phyloP scores from a whole-genome alignment of 2,329 filamentous ascomycete species.

The Cladobotryum protrusum region DNA sequence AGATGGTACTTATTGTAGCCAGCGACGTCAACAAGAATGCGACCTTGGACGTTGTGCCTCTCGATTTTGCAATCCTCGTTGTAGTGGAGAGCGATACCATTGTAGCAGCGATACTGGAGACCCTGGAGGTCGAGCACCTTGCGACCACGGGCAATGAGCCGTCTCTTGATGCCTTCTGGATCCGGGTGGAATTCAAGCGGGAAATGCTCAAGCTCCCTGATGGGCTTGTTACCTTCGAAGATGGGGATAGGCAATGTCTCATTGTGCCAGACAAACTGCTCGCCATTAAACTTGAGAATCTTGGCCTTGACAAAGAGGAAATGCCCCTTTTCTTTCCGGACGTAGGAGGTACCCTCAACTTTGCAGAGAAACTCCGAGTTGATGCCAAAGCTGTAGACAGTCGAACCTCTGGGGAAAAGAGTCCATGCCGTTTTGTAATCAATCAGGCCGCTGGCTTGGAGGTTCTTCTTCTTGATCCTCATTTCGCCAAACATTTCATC shows the following conservation, averaged over 20 bases:
- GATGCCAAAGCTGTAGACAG: constrained; percentile 32
- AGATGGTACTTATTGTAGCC: constrained; percentile 38
- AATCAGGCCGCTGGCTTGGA: constrained; percentile 33
- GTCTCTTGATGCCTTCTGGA: constrained; percentile 21
- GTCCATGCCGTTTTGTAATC: constrained; percentile 39
- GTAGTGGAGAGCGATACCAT: constrained; percentile 31
- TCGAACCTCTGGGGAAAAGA: constrained; percentile 34
- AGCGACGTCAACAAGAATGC: constrained; percentile 34
- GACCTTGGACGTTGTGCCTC: constrained; percentile 35
- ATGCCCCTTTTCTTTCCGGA: constrained; percentile 4
- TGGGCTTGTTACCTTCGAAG: constrained; percentile 36
- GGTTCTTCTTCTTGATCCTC: constrained; percentile 28
- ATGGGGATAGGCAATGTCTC: constrained; percentile 22
- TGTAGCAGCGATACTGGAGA: constrained; percentile 35
- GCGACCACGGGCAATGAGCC: constrained; percentile 29
- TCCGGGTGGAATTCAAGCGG: constrained; percentile 30
- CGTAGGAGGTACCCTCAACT: constrained; percentile 30
- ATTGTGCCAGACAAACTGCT: constrained; percentile 35
- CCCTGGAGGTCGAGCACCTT: constrained; percentile 37
- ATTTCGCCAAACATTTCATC: constrained; percentile 39
- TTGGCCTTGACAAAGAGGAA: constrained; percentile 26
- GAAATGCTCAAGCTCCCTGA: constrained; percentile 33
- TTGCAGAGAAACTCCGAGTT: constrained; percentile 38
- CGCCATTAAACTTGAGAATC: constrained; percentile 34
- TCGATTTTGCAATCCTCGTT: constrained; percentile 8